Base-by-base conservation (phyloP, 2,329 filamentous ascomycete species). In the Amauroascus verrucosus region DNA sequence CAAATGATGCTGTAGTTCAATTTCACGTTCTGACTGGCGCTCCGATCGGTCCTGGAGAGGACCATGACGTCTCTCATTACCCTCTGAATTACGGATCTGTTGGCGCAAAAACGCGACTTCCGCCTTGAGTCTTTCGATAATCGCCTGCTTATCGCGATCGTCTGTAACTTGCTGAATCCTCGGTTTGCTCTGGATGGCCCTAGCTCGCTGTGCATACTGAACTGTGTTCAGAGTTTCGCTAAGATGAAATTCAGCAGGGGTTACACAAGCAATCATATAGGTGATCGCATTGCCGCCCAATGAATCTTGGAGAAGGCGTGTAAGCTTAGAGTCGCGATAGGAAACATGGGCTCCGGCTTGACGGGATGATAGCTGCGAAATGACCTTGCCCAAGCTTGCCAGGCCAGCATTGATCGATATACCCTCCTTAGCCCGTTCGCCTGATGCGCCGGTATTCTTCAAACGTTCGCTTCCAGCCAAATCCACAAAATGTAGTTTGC, bases 251-350 rank as follows among this genome's bases (percentile, higher is more conserved):
- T 96, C 90, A 13, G 91, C 88, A 0, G 90, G 91, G 0, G 91
- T 98, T 28, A 98, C 90, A 71, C 93, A 98, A 7, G 93, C 93
- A 72, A 98, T 93, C 93, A 98, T 97, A 72, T 97, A 98, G 0
- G 93, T 98, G 66, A 96, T 95, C 33, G 93, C 93, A 66, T 95
- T 97, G 3, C 93, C 93, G 54, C 93, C 93, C 4, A 98, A 77
- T 0, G 93, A 98, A 70, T 98, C 93, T 74, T 98, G 93, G 16
- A 98, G 80, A 22, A 98, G 77, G 56, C 93, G 85, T 9, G 93
- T 98, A 61, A 98, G 82, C 67, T 89, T 90, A n/a, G 93, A 97
- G 72, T 98, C 93, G 59, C 93, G 88, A 68, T 98, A 98, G 1
- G 93, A 98, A 54, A 98, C 90, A 70, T 97, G 89, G 3, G 88